Conservation (phyloP, 176 grass and related monocot species). For the Tillandsia fasciculata region DNA sequence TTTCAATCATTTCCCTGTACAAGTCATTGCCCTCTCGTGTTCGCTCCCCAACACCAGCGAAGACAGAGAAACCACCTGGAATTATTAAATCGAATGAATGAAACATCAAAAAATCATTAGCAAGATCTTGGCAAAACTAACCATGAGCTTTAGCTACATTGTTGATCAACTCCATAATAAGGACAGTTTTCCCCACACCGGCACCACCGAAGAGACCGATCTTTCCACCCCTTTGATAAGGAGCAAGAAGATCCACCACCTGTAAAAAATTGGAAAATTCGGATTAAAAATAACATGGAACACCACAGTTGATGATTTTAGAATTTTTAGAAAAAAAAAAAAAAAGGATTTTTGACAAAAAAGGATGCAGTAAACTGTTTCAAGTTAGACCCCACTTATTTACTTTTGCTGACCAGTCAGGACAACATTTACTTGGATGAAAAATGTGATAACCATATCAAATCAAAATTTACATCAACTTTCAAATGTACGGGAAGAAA, state of each 20-base stretch:
- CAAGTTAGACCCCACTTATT: too few relatives aligned
- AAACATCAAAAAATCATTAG: not conserved
- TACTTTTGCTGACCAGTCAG: too few relatives aligned
- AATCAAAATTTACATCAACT: not conserved
- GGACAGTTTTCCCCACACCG: slow-evolving; percentile 95
- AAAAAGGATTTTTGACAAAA: too few relatives aligned
- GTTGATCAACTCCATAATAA: slow-evolving; percentile 98
- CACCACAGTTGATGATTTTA: not conserved
- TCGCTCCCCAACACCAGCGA: slow-evolving; percentile 87
- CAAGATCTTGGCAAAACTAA: slow-evolving; percentile 22
- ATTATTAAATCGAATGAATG: slow-evolving; percentile 10
- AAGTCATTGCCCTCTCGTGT: slow-evolving; percentile 94
- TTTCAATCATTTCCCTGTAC: slow-evolving; percentile 99
- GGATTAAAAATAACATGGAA: not conserved
- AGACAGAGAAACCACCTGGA: slow-evolving; percentile 97
- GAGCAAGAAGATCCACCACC: slow-evolving; percentile 93
- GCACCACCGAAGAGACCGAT: slow-evolving; percentile 97
- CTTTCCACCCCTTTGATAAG: slow-evolving; percentile 91
- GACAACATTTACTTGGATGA: too few relatives aligned
- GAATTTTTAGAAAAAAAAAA: too few relatives aligned
- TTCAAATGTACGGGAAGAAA: not conserved
- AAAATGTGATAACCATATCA: not conserved
- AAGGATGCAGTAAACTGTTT: too few relatives aligned
- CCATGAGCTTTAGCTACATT: slow-evolving; percentile 95
- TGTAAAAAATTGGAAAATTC: slow-evolving; percentile 23